Evolutionary conservation across 2,329 filamentous ascomycete species (phyloP), one percentile per base, ranked within the genome.

Genomic region (Epichloe baconii): DNA sequence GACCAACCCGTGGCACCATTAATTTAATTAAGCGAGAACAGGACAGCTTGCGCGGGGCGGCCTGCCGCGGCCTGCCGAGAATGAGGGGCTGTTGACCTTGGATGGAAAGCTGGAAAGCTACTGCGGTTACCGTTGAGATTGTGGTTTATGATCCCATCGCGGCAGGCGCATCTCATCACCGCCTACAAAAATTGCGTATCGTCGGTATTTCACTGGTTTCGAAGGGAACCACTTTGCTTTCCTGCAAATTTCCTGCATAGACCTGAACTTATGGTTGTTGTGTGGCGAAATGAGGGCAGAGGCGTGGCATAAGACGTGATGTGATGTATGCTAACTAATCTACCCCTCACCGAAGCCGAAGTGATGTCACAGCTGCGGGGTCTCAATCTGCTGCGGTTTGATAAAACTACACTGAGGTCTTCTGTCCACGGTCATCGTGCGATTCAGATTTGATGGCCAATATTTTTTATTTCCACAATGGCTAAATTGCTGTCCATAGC

Each of bases 11-110:
- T 44, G 41, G 48, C 48, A 35, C 35, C 17, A 43, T 34, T 17
- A 51, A 44, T 37, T 41, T 17, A 51, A 41, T 37, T 51, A 51
- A 51, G 52, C 52, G 52, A 50, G 26, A n/a, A 42, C n/a, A n/a
- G 17, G 26, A 43, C 38, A 41, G 36, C 23, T 42, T 48, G 26
- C 6, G 38, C 26, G 17, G 37, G 47, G 46, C n/a, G 23, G 34
- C 8, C 23, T n/a, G n/a, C n/a, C n/a, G n/a, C n/a, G n/a, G n/a
- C n/a, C n/a, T 4, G 17, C 31, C 42, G 41, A 43, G 43, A 23
- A 17, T 17, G 15, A 17, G 44, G 17, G 10, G 17, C 23, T n/a
- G 34, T 45, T 26, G 31, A 37, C 35, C 34, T 44, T 8, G 26
- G 26, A 31, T 26, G 23, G 23, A 26, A 26, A 26, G 35, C 5